Conservation (phyloP, 148 eudicot genomes). For the Vaccinium myrtillus region DNA sequence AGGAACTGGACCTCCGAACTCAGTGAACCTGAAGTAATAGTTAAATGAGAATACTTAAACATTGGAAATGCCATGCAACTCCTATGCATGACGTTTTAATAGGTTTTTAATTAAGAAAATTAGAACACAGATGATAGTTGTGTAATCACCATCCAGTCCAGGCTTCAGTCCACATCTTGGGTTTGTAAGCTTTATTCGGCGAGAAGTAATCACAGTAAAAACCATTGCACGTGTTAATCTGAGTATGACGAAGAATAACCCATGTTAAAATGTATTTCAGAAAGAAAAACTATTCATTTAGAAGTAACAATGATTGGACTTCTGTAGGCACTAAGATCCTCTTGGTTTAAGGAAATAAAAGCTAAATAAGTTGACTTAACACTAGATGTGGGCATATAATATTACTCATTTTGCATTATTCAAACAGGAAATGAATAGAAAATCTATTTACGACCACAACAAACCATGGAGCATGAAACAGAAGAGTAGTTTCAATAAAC, state of each 20-base stretch:
- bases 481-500: background rate
- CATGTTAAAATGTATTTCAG: background rate
- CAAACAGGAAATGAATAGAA: background rate
- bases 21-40: conserved; percentile 58
- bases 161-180: conserved; percentile 92
- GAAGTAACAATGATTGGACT: background rate
- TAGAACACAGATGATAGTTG: background rate
- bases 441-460: background rate
- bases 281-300: background rate
- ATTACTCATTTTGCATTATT: background rate
- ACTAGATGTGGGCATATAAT: background rate
- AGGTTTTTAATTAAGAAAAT: conserved; percentile 2
- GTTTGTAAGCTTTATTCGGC: conserved; percentile 80
- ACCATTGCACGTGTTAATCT: conserved; percentile 93
- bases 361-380: background rate
- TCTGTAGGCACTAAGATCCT: background rate
- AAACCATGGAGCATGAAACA: background rate
- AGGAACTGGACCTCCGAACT: conserved; percentile 82
- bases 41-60: background rate
- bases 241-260: conserved; percentile 11
- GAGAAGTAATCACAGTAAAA: conserved; percentile 84
- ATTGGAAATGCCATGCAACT: background rate
- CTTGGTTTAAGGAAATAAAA: background rate
- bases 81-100: background rate
- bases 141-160: conserved; percentile 81